Evolutionary conservation across 2,329 filamentous ascomycete genomes (phyloP), one percentile per base, ranked within the genome.

Genomic region (Penicillium nordicum): DNA sequence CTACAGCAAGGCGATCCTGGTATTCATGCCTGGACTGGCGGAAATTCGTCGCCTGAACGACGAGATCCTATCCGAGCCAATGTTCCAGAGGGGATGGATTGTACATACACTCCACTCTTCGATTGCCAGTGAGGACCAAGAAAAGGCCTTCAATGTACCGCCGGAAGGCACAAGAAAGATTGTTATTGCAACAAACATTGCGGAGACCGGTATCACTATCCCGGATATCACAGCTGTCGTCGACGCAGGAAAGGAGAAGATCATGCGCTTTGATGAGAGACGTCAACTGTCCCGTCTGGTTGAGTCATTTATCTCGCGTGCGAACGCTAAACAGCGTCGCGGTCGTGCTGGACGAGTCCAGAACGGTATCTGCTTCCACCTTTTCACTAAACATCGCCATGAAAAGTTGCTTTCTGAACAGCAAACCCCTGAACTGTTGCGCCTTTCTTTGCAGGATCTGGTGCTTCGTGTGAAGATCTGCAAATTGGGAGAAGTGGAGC

Each of bases 391-490:
- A 66, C 84, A 92, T 67, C 85, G 93, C 8, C 91, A 97, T 69
- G 92, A 97, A 69, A 84, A 85, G 55, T 69, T 84, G 57, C 91
- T 97, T 83, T 86, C 87, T 49, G 92, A 96, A 59, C 91, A 97
- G 69, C 94, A 97, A 76, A 96, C 91, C 0, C 95, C 94, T 0
- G 94, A 99, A 73, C 96, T 99, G 86, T 84, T 99, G 40, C 88
- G 94, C 0, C 79, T 99, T 4, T 97, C 94, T 0, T 79, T 99
- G 11, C 94, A 99, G 73, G 94, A 99, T 69, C 80, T 99, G 11
- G 92, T 96, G 5, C 92, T 99, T 71, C 87, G 94, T 9, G 92
- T 97, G 63, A 99, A 99, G 76, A 96, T 97, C 44, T 99, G 93
- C 79, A 96, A 95, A 69, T 84, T 99, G 42, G 94, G 94, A 11